Evolutionary conservation across 1,284 basidiomycete species (phyloP).

Genomic region (Fomitopsis schrenkii): DNA sequence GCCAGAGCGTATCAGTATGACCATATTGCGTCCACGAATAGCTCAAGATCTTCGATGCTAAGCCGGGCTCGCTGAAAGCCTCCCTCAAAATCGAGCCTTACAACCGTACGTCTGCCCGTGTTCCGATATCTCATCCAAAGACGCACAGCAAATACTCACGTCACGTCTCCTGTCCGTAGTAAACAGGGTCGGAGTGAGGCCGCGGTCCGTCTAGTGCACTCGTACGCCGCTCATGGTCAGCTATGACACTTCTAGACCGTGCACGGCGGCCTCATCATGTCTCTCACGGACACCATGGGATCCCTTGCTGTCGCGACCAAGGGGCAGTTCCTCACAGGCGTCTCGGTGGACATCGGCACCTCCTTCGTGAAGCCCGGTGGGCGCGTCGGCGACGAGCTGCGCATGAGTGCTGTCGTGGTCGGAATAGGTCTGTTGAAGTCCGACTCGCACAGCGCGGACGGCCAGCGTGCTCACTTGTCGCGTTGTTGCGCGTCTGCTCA

Average conservation of each 20-base stretch:
- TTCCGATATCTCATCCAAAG: neutral
- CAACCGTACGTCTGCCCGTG: slow-evolving; percentile 48
- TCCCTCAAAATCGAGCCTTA: slow-evolving; percentile 70
- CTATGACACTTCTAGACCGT: slow-evolving; percentile 40
- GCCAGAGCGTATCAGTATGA: neutral
- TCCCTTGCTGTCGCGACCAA: slow-evolving; percentile 79
- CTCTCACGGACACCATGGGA: slow-evolving; percentile 83
- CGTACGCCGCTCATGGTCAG: neutral
- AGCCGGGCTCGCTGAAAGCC: slow-evolving; percentile 61
- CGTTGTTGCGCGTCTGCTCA: neutral
- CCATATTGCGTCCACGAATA: slow-evolving; percentile 23
- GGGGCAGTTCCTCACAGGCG: slow-evolving; percentile 84
- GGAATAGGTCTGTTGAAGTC: slow-evolving; percentile 48
- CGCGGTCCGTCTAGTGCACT: neutral
- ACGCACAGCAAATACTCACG: neutral
- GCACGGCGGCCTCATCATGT: slow-evolving; percentile 83
- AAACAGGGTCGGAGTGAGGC: slow-evolving; percentile 18
- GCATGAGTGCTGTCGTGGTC: slow-evolving; percentile 57
- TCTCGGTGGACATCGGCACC: slow-evolving; percentile 84
- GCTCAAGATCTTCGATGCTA: slow-evolving; percentile 61
- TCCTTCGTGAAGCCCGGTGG: slow-evolving; percentile 79
- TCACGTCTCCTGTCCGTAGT: slow-evolving; percentile 8
- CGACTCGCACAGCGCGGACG: neutral
- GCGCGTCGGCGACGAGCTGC: slow-evolving; percentile 56
- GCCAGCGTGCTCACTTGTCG: neutral